A percentile compares a stretch with the other conserved stretches of the same genome.
Evolutionary conservation across 2,329 filamentous ascomycete species (phyloP).

Genomic region (Aureobasidium pullulans): DNA sequence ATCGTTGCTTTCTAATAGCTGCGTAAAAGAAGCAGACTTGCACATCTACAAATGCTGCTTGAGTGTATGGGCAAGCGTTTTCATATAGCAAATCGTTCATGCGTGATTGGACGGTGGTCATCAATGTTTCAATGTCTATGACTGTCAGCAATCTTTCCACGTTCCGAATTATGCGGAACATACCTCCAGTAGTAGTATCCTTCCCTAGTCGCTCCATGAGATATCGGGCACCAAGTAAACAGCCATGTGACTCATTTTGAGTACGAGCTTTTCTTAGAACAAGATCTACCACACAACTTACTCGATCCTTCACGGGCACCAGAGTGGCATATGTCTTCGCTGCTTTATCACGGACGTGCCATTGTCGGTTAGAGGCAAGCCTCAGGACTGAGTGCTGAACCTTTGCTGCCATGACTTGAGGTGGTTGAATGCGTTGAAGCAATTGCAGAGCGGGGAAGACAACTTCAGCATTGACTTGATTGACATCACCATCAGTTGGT

Average conservation of each 20-base stretch:
- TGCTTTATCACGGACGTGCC: conserved; percentile 77
- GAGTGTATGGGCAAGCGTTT: conserved; percentile 27
- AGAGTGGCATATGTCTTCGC: conserved; percentile 55
- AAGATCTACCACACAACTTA: conserved; percentile 7
- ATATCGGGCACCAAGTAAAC: conserved; percentile 25
- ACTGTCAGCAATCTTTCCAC: not conserved
- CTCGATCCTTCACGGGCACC: conserved; percentile 15
- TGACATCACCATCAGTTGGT: conserved; percentile 3
- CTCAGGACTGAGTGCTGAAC: conserved; percentile 53
- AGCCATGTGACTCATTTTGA: conserved; percentile 29
- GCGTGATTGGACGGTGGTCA: not conserved
- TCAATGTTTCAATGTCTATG: not conserved
- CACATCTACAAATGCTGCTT: conserved; percentile 31
- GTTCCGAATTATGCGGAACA: not conserved
- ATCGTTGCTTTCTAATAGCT: not conserved
- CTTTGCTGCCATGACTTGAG: conserved; percentile 46
- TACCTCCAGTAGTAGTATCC: not conserved
- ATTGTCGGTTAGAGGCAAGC: conserved; percentile 62
- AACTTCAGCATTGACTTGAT: conserved; percentile 20
- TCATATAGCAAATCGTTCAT: conserved; percentile 15
- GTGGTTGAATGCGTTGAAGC: conserved; percentile 63
- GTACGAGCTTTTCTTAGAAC: not conserved
- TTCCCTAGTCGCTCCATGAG: conserved; percentile 9
- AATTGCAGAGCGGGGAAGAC: conserved; percentile 82
- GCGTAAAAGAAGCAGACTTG: conserved; percentile 6